Base-by-base conservation (phyloP, 2,329 filamentous ascomycete genomes). In the Helminthosporium solani region DNA sequence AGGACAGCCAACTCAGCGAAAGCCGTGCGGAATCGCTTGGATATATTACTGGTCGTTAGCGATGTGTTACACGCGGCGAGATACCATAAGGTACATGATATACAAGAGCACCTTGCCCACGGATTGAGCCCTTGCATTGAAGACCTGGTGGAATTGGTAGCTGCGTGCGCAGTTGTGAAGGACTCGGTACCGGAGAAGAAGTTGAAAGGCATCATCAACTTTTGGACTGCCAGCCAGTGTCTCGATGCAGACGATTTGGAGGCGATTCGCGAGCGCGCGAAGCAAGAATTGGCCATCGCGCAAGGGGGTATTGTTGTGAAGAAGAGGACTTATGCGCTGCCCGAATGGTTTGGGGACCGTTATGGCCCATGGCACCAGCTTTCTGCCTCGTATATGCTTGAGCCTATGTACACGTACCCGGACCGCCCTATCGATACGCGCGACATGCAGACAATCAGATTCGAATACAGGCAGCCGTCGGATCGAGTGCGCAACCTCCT, bases 361-460 rank as follows among this genome's bases (percentile, higher is more conserved):
- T 9, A 14, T 6, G 79, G 81, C 0, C 83, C 86, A 0, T 95
- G 86, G 81, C 87, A 90, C 70, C 89, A 95, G 54, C 74, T 95
- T 1, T 90, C 90, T 0, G 89, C 89, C 1, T 86, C 83, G 2
- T 92, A 88, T 54, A 85, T 91, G 76, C 79, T 95, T 37, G 87
- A 87, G 3, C 85, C 87, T 45, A 83, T 95, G 49, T 81, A 87
- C 31, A 87, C 86, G 3, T 86, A 92, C 61, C 90, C 87, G 0
- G 83, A 82, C 7, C 78, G 81, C 40, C 84, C 89, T 6, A 89
- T 96, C 73, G 83, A 85, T 34, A 80, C 87, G 0, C 76, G 82
- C 7, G 78, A 86, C 45, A 81, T 95, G 43, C 73, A 78, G 2
- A 73, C 84, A 1, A 50, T 47, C n/a, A 62, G 87, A 86, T 0